These are phyloP conservation scores for Capronia epimyces DNA, from an alignment of 2,329 filamentous ascomycete genomes.

Conservation along the genomic window DNA sequence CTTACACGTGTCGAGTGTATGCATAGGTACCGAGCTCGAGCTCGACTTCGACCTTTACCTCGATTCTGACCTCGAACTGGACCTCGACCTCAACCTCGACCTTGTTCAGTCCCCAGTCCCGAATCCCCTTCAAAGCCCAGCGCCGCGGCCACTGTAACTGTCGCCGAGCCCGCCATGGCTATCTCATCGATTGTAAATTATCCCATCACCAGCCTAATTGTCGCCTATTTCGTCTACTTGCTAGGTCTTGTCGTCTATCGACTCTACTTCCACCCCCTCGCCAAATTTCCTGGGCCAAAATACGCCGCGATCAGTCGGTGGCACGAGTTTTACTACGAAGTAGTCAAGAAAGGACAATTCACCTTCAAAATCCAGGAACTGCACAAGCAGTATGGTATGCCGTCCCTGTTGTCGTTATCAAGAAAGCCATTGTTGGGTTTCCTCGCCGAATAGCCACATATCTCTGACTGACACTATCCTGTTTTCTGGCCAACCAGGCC, in stretches of 20 bases:
- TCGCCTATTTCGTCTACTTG: constrained; percentile 11
- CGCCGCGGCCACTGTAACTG: too few relatives aligned
- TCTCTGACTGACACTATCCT: background rate
- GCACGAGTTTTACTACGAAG: constrained; percentile 32
- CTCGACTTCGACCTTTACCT: background rate
- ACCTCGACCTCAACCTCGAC: background rate
- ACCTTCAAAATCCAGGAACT: constrained; percentile 28
- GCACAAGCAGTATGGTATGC: constrained; percentile 32
- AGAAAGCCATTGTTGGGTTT: too few relatives aligned
- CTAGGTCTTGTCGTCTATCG: constrained; percentile 26
- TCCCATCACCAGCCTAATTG: constrained; percentile 2
- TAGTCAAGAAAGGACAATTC: constrained; percentile 27
- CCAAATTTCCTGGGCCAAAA: constrained; percentile 34
- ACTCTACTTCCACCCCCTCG: constrained; percentile 33
- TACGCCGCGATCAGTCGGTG: constrained; percentile 31
- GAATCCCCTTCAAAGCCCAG: too few relatives aligned
- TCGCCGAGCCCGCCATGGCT: constrained; percentile 1
- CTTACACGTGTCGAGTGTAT: background rate
- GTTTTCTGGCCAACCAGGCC: constrained; percentile 24
- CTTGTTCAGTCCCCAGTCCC: too few relatives aligned
- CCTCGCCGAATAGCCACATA: background rate
- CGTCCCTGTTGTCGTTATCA: too few relatives aligned
- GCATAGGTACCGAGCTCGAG: background rate
- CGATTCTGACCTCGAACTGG: background rate
- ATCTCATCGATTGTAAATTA: background rate